Percentiles rank a stretch among this genome's conserved stretches.
phyloP scores from a whole-genome alignment of 176 grass and related monocot species.

The Aegilops bicornis region DNA sequence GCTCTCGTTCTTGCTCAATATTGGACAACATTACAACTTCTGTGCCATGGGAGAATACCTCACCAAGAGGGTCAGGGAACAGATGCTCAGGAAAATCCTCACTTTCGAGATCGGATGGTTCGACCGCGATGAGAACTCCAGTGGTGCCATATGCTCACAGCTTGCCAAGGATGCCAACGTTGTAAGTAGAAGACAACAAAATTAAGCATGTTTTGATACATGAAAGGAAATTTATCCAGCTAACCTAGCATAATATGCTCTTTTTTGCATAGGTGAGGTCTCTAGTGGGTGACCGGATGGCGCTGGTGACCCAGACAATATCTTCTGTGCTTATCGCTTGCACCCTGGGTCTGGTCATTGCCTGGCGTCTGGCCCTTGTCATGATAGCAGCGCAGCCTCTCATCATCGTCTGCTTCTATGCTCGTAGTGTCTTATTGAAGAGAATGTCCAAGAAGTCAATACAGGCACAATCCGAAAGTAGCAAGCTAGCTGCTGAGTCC shows the following conservation, averaged over 20 bases:
- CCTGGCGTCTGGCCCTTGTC: conserved; percentile 71
- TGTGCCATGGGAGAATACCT: conserved; percentile 86
- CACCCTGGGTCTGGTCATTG: conserved; percentile 70
- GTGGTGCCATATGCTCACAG: conserved; percentile 79
- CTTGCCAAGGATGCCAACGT: conserved; percentile 92
- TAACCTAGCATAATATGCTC: conserved; percentile 4
- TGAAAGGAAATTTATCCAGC: neutral
- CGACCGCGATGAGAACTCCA: conserved; percentile 85
- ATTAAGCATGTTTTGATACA: neutral
- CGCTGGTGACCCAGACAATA: conserved; percentile 66
- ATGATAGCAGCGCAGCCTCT: conserved; percentile 85
- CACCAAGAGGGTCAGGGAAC: conserved; percentile 81
- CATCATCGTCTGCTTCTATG: conserved; percentile 79
- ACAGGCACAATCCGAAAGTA: conserved; percentile 67
- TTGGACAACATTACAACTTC: conserved; percentile 85
- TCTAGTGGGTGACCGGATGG: conserved; percentile 76
- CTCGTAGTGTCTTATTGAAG: conserved; percentile 65
- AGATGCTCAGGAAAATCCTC: conserved; percentile 75
- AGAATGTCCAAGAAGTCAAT: conserved; percentile 69
- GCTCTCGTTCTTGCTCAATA: conserved; percentile 68
- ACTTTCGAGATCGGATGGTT: conserved; percentile 89
- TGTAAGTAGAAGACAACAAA: conserved; percentile 38
- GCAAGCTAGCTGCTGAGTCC: conserved; percentile 71
- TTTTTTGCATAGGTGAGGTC: conserved; percentile 57
- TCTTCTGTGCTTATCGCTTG: conserved; percentile 65